Conservation (phyloP, 352 stramenopile species). For the Phytopythium boreale region DNA sequence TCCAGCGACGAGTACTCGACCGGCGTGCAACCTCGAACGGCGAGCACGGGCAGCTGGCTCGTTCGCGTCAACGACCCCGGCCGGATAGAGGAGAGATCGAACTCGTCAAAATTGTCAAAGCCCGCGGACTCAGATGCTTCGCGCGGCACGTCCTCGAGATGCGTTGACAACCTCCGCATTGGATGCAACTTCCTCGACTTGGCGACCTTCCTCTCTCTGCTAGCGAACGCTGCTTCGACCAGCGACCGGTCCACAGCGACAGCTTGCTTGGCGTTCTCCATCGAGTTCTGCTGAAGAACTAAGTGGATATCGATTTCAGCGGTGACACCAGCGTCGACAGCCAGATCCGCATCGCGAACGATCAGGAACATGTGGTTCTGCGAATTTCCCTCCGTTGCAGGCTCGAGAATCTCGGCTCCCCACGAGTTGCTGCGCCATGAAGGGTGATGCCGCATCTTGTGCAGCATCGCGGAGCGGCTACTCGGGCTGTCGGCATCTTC, state of each 20-base stretch:
- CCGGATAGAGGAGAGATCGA: slow-evolving; percentile 67
- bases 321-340: slow-evolving; percentile 37
- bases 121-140: slow-evolving; percentile 39
- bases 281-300: slow-evolving; percentile 54
- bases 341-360: slow-evolving; percentile 68
- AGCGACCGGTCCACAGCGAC: slow-evolving; percentile 33
- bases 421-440: slow-evolving; percentile 84
- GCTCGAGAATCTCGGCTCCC: slow-evolving; percentile 53
- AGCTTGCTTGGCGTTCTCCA: slow-evolving; percentile 31
- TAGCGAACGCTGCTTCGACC: slow-evolving; percentile 59
- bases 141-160: slow-evolving; percentile 32
- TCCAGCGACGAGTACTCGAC: slow-evolving; percentile 80
- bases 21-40: slow-evolving; percentile 77
- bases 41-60: slow-evolving; percentile 57
- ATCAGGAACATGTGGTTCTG: slow-evolving; percentile 78
- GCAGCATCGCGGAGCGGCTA: slow-evolving; percentile 37
- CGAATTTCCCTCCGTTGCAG: slow-evolving; percentile 29
- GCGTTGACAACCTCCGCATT: slow-evolving; percentile 30
- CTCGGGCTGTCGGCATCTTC: slow-evolving; percentile 30
- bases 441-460: slow-evolving; percentile 78
- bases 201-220: slow-evolving; percentile 52
- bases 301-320: slow-evolving; percentile 71
- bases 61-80: slow-evolving; percentile 33
- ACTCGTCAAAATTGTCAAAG: slow-evolving; percentile 77
- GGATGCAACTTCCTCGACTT: slow-evolving; percentile 44